These are phyloP conservation scores for Aquilaria agallochum DNA, from an alignment of 441 rosid species.

Conservation along the genomic window DNA sequence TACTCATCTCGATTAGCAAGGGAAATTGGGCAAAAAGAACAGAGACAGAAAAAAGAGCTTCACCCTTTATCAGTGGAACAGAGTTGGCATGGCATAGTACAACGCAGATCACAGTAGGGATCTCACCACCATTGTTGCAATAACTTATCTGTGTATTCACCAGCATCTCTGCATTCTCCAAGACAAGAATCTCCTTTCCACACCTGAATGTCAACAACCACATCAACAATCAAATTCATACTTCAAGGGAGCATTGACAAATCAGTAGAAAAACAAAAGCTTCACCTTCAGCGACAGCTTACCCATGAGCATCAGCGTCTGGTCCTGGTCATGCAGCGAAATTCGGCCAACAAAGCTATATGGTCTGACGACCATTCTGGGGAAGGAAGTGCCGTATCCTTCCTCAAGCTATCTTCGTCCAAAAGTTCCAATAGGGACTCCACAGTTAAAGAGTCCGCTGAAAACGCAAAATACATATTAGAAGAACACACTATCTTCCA, in stretches of 20 bases:
- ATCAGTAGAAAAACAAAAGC: not conserved
- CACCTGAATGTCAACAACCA: slow-evolving; percentile 18
- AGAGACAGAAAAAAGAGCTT: slow-evolving; percentile 8
- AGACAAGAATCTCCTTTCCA: slow-evolving; percentile 6
- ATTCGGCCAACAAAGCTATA: slow-evolving; percentile 82
- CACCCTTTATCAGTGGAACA: slow-evolving; percentile 31
- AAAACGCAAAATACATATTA: slow-evolving; percentile 9
- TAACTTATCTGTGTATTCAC: slow-evolving; percentile 14
- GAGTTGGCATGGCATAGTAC: slow-evolving; percentile 28
- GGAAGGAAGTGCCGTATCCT: slow-evolving; percentile 94
- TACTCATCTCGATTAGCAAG: not conserved
- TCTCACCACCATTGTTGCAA: slow-evolving; percentile 28
- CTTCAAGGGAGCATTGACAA: not conserved
- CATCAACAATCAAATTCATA: not conserved
- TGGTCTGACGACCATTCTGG: slow-evolving; percentile 97
- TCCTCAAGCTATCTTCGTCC: slow-evolving; percentile 92
- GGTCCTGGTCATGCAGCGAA: slow-evolving; percentile 76
- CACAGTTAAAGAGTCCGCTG: slow-evolving; percentile 80
- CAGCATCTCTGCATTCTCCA: slow-evolving; percentile 14
- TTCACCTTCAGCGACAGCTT: not conserved
- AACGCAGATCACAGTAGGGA: slow-evolving; percentile 26
- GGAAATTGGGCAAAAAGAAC: not conserved
- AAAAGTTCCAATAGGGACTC: slow-evolving; percentile 83
- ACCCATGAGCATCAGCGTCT: slow-evolving; percentile 52
- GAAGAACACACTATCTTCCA: not conserved